Evolutionary conservation across 2,329 filamentous ascomycete genomes (phyloP), one percentile per base, ranked within the genome.

Genomic region (Diatrype stigma): DNA sequence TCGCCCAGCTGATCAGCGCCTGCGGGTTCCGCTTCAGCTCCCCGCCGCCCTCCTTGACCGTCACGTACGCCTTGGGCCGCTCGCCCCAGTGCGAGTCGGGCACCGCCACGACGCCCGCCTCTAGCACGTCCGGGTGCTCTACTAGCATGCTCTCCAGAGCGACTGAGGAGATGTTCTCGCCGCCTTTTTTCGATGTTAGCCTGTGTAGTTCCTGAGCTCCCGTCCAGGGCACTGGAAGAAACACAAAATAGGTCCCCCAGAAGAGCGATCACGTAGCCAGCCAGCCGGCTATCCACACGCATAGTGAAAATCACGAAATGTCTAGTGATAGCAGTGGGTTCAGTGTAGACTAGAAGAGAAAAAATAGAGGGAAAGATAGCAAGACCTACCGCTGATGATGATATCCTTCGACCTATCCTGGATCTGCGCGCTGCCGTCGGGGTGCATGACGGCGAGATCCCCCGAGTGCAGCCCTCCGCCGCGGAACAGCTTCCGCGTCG

Each of bases 331-430:
- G n/a, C n/a, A n/a, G n/a, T n/a, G n/a, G n/a, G n/a, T n/a, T n/a
- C n/a, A n/a, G n/a, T n/a, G n/a, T n/a, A n/a, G n/a, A n/a, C n/a
- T n/a, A n/a, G n/a, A n/a, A 37, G 34, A 16, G 34, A 37, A 37
- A 47, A 11, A 22, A 16, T 17, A 45, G 22, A 21, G 40, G 17
- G 30, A 28, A n/a, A 47, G 23, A 17, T 22, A 40, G 32, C 28
- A 5, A 44, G 46, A 68, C 78, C 60, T 75, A 89, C 89, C 89
- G 48, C 89, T 95, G 56, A 99, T 99, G 63, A 99, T 99, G 48
- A 99, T 96, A 66, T 99, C 94, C 75, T 99, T 99, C 14, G 90
- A 89, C 19, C 94, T 81, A 70, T 99, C 94, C 52, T 95, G 75
- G 56, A 99, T 96, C 74, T 97, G 90, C 42, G 91, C 86, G 51